A percentile compares a stretch with the other conserved stretches of the same genome.
These are phyloP conservation scores for Kalmusia sp. DNA, from an alignment of 2,329 filamentous ascomycete genomes.

Conservation along the genomic window DNA sequence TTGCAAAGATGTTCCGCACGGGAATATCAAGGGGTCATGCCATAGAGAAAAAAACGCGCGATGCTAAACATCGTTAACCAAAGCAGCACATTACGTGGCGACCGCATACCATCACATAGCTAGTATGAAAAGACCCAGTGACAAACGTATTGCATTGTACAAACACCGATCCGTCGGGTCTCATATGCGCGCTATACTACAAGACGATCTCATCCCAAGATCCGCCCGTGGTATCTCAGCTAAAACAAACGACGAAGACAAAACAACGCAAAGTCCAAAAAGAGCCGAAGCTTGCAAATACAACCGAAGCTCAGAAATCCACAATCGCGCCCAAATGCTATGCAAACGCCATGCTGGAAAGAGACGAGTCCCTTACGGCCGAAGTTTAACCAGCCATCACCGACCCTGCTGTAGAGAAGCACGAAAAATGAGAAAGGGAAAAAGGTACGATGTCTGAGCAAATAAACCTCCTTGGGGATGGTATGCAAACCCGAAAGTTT, in stretches of 20 bases:
- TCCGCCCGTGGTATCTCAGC: slow-evolving; percentile 15
- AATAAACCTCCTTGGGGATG: no score
- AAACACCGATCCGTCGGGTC: background rate
- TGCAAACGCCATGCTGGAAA: slow-evolving; percentile 27
- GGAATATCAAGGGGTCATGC: no score
- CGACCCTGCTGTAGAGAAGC: no score
- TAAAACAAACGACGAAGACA: slow-evolving; percentile 3
- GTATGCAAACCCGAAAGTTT: no score
- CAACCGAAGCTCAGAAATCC: background rate
- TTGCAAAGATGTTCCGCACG: no score
- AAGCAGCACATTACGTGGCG: background rate
- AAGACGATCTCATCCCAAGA: background rate
- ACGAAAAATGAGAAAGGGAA: background rate
- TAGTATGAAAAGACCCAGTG: background rate
- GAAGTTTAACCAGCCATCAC: no score
- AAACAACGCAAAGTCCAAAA: background rate
- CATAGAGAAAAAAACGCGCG: no score
- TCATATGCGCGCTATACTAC: no score
- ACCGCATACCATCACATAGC: no score
- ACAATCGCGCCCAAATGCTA: slow-evolving; percentile 13
- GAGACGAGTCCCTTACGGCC: no score
- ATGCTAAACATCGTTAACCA: no score
- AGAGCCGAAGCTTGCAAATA: background rate
- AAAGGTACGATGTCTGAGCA: background rate
- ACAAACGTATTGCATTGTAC: background rate